Base-by-base conservation (phyloP, 2,329 filamentous ascomycete genomes). In the Diaporthe amygdali region DNA sequence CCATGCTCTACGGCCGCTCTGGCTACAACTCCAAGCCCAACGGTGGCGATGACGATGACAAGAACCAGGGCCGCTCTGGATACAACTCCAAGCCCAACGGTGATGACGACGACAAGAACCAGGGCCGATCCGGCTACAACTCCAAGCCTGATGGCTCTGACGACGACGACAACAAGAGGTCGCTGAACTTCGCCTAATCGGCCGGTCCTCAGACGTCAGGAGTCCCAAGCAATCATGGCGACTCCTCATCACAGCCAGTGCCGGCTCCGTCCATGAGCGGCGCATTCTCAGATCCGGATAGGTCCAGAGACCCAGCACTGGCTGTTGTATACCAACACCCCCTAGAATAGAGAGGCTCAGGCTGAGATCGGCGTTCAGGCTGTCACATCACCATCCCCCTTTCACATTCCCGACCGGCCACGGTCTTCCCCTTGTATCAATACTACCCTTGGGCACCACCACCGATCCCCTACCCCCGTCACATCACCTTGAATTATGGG, bases 91-190 rank as follows among this genome's bases (percentile, higher is more conserved):
- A 72, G 71, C 71, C 71, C 68, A 72, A 71, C 49, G 64, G 70
- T 14, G 70, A 80, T 46, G 73, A 79, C 44, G 75, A 78, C 68
- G 39, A 68, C 71, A 76, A 78, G 74, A 79, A 82, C 79, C 80
- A 82, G 68, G 84, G 85, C 77, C 84, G 84, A 72, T 82, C 81
- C 63, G 84, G 84, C 72, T 86, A 86, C 81, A 86, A 86, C 82
- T 72, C 71, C 51, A 72, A 71, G 71, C 71, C 71, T 15, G 69
- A 72, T 25, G 71, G 69, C 20, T 66, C 61, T 15, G 76, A 78
- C 39, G 77, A 77, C 25, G 77, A 77, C 30, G 74, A 79, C 68
- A 76, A 76, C 72, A 79, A 73, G 70, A 72, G 77, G 75, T 72
- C 76, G 54, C 49, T 72, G 71, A 74, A 76, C 74, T 77, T 75